Conservation (phyloP, 169 alveolate species). For the Cryptosporidium bovis region DNA sequence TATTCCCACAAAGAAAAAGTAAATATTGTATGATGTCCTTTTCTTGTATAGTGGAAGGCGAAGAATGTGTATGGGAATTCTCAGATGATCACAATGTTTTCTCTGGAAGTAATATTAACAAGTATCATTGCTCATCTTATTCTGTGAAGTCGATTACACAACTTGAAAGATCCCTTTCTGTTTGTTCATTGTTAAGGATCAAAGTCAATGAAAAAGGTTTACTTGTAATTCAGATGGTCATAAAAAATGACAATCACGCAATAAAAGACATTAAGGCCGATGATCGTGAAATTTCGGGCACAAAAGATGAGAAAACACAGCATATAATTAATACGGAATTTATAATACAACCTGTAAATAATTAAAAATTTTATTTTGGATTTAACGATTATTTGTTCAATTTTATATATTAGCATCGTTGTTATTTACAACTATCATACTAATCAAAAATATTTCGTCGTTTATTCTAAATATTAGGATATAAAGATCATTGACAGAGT, state of each 20-base stretch:
- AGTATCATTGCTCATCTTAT: constrained; percentile 18
- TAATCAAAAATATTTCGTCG: constrained; percentile 11
- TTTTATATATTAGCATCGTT: constrained; percentile 60
- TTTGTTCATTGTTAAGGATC: constrained; percentile 43
- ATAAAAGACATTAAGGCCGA: neutral
- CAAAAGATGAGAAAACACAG: neutral
- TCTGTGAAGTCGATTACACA: constrained; percentile 40
- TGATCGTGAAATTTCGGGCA: neutral
- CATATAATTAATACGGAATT: constrained; percentile 33
- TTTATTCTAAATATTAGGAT: constrained; percentile 19
- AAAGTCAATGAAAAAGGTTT: constrained; percentile 22
- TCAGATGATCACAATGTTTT: constrained; percentile 69
- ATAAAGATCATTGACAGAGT: constrained; percentile 32
- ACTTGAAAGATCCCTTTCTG: constrained; percentile 36
- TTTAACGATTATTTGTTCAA: neutral
- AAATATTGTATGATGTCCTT: constrained; percentile 39
- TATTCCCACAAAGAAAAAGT: constrained; percentile 3
- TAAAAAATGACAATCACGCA: constrained; percentile 16
- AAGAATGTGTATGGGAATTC: constrained; percentile 69
- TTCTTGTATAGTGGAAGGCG: constrained; percentile 62
- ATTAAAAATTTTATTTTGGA: neutral
- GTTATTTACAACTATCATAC: constrained; percentile 15
- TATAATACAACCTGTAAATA: constrained; percentile 35
- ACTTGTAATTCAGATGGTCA: constrained; percentile 37
- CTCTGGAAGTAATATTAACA: constrained; percentile 4